These are phyloP conservation scores for Pyrrhoderma noxium DNA, from an alignment of 1,284 basidiomycete genomes.

Conservation along the genomic window DNA sequence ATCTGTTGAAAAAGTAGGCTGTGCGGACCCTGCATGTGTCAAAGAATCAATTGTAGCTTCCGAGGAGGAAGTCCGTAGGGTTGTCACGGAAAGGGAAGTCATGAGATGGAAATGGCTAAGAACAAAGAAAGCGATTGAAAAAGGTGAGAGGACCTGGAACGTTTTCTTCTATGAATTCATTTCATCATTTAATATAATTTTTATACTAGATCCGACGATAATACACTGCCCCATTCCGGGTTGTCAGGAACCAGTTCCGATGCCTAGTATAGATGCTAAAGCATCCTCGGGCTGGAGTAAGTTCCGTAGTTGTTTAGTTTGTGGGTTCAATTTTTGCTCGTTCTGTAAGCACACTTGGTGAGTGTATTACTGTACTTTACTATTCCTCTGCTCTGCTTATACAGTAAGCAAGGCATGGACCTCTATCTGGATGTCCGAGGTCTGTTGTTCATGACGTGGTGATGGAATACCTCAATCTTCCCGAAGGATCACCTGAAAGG, in stretches of 20 bases:
- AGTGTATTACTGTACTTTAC: conserved; percentile 16
- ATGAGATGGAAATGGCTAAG: conserved; percentile 67
- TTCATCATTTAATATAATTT: neutral
- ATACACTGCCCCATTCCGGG: conserved; percentile 66
- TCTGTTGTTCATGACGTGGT: conserved; percentile 55
- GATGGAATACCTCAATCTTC: conserved; percentile 50
- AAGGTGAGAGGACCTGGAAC: conserved; percentile 37
- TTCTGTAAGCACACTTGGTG: conserved; percentile 71
- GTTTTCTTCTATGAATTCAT: neutral
- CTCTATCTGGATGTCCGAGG: conserved; percentile 56
- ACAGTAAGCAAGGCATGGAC: conserved; percentile 55
- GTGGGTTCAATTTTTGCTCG: conserved; percentile 65
- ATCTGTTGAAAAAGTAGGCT: conserved; percentile 59
- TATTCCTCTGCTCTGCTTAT: neutral
- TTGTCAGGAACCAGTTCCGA: conserved; percentile 64
- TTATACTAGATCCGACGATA: conserved; percentile 71
- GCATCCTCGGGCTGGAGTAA: conserved; percentile 58
- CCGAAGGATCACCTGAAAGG: conserved; percentile 42
- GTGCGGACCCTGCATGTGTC: conserved; percentile 69
- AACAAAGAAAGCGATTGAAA: conserved; percentile 61
- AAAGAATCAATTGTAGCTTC: conserved; percentile 55
- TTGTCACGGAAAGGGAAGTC: conserved; percentile 55
- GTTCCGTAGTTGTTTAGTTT: conserved; percentile 58
- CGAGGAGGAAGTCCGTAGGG: conserved; percentile 63
- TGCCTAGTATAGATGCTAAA: conserved; percentile 35